A percentile compares a stretch with the other conserved stretches of the same genome.
Evolutionary conservation across 345 rosid species (phyloP).

Genomic region (Clarkia xantiana): DNA sequence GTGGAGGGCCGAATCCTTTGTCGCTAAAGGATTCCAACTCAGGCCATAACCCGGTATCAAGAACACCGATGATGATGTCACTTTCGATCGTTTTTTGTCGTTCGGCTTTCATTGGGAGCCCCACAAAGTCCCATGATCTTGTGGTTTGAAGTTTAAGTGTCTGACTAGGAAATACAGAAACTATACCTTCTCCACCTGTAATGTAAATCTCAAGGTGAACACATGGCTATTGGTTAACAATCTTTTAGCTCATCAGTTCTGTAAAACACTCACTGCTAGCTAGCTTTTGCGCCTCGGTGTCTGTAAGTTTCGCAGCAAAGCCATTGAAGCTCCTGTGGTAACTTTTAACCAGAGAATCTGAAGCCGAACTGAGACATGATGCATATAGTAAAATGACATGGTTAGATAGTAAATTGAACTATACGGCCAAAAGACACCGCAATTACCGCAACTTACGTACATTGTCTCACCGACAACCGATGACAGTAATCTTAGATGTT

Average conservation of each 20-base stretch:
- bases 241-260: neutral
- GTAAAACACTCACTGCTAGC: constrained; percentile 36
- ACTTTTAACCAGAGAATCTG: constrained; percentile 24
- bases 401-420: no score
- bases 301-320: constrained; percentile 33
- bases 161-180: constrained; percentile 31
- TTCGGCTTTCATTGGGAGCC: constrained; percentile 9
- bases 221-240: neutral
- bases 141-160: constrained; percentile 27
- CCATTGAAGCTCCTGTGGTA: constrained; percentile 49
- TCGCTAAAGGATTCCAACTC: constrained; percentile 10
- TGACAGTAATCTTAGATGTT: no score
- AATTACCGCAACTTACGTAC: no score
- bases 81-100: constrained; percentile 1
- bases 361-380: constrained; percentile 21
- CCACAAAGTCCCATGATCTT: constrained; percentile 49
- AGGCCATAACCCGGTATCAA: constrained; percentile 16
- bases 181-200: constrained; percentile 15
- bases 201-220: no score
- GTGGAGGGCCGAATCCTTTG: constrained; percentile 9
- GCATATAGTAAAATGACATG: no score
- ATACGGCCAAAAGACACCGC: no score
- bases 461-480: no score
- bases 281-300: constrained; percentile 23
- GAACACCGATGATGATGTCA: constrained; percentile 15